A percentile compares a stretch with the other conserved stretches of the same genome.
Evolutionary conservation across 2,329 filamentous ascomycete species (phyloP).

Genomic region (Hymenoscyphus scutula): DNA sequence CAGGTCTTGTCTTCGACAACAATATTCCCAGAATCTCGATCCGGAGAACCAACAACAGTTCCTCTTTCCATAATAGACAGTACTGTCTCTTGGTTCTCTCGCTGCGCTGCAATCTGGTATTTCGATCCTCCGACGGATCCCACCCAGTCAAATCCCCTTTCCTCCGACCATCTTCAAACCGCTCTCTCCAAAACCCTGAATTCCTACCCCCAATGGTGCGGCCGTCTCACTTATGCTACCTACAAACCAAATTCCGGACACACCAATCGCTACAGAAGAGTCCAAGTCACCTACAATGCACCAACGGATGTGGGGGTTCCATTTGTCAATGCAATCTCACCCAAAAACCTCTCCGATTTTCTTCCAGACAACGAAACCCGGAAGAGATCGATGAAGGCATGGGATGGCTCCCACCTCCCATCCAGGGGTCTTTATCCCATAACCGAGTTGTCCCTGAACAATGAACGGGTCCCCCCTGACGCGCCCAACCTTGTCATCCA

Average conservation of each 20-base stretch:
- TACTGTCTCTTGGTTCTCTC: constrained; percentile 41
- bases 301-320: constrained; percentile 43
- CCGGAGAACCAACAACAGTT: constrained; percentile 16
- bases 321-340: constrained; percentile 37
- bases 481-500: constrained; percentile 39
- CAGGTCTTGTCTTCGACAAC: constrained; percentile 21
- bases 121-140: constrained; percentile 36
- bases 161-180: constrained; percentile 20
- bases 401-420: constrained; percentile 38
- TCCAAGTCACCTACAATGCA: constrained; percentile 39
- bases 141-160: constrained; percentile 7
- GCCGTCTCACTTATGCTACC: constrained; percentile 40
- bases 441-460: constrained; percentile 37
- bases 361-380: constrained; percentile 33
- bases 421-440: constrained; percentile 38
- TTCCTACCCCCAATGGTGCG: constrained; percentile 44
- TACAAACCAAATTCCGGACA: constrained; percentile 30
- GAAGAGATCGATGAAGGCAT: constrained; percentile 31
- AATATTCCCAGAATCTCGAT: constrained; percentile 22
- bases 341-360: constrained; percentile 32
- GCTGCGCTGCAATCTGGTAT: constrained; percentile 45
- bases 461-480: constrained; percentile 13
- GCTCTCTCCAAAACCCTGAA: constrained; percentile 39
- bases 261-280: constrained; percentile 38
- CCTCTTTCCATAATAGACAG: constrained; percentile 45